Base-by-base conservation (phyloP, 495 filamentous ascomycete genomes). In the Neurospora sp. region DNA sequence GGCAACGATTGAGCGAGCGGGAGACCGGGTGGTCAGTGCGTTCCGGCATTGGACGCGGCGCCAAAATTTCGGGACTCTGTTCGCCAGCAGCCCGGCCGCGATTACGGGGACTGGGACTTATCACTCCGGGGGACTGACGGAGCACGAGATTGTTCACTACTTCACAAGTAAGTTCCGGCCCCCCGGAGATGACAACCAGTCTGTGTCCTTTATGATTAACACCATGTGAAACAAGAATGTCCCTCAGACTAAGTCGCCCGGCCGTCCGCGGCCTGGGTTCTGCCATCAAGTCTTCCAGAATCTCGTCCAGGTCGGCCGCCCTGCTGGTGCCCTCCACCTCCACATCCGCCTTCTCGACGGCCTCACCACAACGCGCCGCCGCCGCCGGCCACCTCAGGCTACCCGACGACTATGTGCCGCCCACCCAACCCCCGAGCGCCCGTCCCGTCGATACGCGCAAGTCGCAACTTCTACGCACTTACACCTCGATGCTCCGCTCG, bases 391-490 rank as follows among this genome's bases (percentile, higher is more conserved):
- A 84, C 16, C 71, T 90, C 84, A 79, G 80, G 84, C 73, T 89
- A 83, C 81, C 87, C 78, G 78, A 81, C 78, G 78, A 87, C 86
- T 76, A 82, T 80, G 76, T 87, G 80, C 90, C 93, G 38, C 86
- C 88, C 7, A 92, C 89, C 1, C 94, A 97, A 82, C 94, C 94
- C 2, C 94, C 94, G 10, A 98, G 93, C 40, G 90, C 96, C 81
- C 91, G 93, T 76, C 91, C 90, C 40, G 88, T 95, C 45, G 91
- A 96, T 75, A 88, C 90, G 78, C 92, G 96, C 74, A 97, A 98
- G 84, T 90, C 95, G n/a, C 95, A 98, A 81, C 90, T 99, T 61
- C 91, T 96, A 75, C 90, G 96, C 69, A 88, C 92, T 81, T 99
- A 99, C 84, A 95, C 94, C 72, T 96, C 96, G 8, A 86, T 98